These are phyloP conservation scores for Solanum pimpinellifolium DNA, from an alignment of 257 asterid species.

Conservation along the genomic window DNA sequence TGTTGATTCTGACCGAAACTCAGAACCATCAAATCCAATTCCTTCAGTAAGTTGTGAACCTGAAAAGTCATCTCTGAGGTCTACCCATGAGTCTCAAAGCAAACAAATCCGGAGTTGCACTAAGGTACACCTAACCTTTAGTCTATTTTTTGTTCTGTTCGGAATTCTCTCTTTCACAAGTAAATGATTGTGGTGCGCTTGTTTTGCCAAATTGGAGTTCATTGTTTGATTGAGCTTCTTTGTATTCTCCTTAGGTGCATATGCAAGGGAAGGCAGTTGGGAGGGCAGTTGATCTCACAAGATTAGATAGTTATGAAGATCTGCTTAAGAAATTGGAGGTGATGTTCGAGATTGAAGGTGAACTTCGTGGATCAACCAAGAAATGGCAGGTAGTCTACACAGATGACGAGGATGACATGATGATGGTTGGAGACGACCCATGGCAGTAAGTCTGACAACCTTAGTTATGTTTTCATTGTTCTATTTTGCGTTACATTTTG, in stretches of 20 bases:
- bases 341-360: constrained; percentile 86
- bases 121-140: constrained; percentile 34
- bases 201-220: not conserved
- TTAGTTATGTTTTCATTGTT: not conserved
- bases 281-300: constrained; percentile 82
- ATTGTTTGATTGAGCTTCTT: not conserved
- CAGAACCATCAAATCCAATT: constrained; percentile 53
- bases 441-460: constrained; percentile 72
- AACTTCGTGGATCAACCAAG: constrained; percentile 55
- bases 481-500: not conserved
- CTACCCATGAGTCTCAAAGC: constrained; percentile 55
- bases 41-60: constrained; percentile 64
- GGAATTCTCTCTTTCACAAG: not conserved
- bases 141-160: not conserved
- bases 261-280: constrained; percentile 98
- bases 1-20: constrained; percentile 50
- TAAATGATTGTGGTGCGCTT: not conserved
- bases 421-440: constrained; percentile 99
- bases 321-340: constrained; percentile 76
- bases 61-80: constrained; percentile 62
- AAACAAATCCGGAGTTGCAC: constrained; percentile 77
- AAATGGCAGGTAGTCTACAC: constrained; percentile 98
- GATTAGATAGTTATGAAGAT: constrained; percentile 68
- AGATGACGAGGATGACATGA: constrained; percentile 92
- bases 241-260: constrained; percentile 46